Evolutionary conservation across 2,329 filamentous ascomycete species (phyloP).

Genomic region (Talaromyces rugulosus): DNA sequence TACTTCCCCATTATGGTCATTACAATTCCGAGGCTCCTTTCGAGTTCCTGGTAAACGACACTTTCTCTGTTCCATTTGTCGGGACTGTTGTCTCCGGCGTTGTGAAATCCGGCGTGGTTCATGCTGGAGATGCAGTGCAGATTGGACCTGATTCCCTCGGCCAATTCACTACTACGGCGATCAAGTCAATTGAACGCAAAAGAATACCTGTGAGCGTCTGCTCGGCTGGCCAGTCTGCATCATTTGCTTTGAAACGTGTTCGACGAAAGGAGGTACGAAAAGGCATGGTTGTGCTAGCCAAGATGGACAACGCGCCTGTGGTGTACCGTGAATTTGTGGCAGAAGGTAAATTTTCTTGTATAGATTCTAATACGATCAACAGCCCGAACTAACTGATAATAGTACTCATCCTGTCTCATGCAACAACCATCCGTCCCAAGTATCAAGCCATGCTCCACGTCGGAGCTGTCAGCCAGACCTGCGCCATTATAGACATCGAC

Average conservation of each 20-base stretch:
- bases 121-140: conserved; percentile 83
- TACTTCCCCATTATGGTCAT: conserved; percentile 87
- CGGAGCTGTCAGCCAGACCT: conserved; percentile 90
- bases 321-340: conserved; percentile 74
- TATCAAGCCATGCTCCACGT: conserved; percentile 99
- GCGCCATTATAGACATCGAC: conserved; percentile 95
- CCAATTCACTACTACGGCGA: conserved; percentile 79
- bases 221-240: conserved; percentile 86
- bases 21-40: conserved; percentile 86
- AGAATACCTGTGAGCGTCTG: conserved; percentile 82
- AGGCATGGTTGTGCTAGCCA: conserved; percentile 94
- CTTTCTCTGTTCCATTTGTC: conserved; percentile 94
- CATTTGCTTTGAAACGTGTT: conserved; percentile 83
- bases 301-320: conserved; percentile 65
- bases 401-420: conserved; percentile 92
- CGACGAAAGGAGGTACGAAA: conserved; percentile 90
- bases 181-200: conserved; percentile 93
- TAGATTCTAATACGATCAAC: conserved; percentile 1
- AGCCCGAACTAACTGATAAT: background rate
- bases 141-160: conserved; percentile 88
- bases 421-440: conserved; percentile 92
- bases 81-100: conserved; percentile 95
- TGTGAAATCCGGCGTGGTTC: conserved; percentile 79
- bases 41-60: conserved; percentile 95
- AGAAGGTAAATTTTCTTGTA: conserved; percentile 52